Evolutionary conservation across 2,329 filamentous ascomycete species (phyloP), one percentile per base, ranked within the genome.

Genomic region (Ophiostoma quercus): DNA sequence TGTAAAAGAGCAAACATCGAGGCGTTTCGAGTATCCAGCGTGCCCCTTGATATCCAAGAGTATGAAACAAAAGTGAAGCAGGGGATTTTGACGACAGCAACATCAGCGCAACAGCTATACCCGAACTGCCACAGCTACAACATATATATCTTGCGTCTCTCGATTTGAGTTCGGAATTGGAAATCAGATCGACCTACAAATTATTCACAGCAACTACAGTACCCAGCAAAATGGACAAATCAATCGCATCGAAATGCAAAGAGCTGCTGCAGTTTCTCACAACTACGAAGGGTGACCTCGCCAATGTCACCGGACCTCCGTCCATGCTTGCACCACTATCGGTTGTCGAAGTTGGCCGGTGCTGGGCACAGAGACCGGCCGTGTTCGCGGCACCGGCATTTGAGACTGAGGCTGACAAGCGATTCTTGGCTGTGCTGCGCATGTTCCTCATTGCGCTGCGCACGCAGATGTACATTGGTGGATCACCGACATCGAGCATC

Each of bases 301-400:
- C 83, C 70, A 84, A 84, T 69, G 79, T 85, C 63, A 84, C 83
- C 0, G 83, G 82, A 0, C 83, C 83, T 0, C 82, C 82, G 1
- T 83, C 80, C 67, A 82, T 85, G 73, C 78, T 85, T 12, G 80
- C 81, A 0, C 78, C 81, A 0, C 82, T 79, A 29, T 84, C 83
- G 14, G 83, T 84, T 5, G 82, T 83, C 66, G 83, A 85, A 74
- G 82, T 82, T 43, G 83, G 82, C 69, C 80, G 80, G 71, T 84
- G 82, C 74, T 85, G 83, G 83, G 80, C 80, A 47, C 79, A 84
- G 71, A 79, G 82, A 19, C 83, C 83, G 0, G 74, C 76, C 54
- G 78, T 84, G 37, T 84, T 85, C 68, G 79, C 80, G 1, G 82
- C 82, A 0, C 81, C 83, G 0, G 82, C 83, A 0, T 78, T 79